These are phyloP conservation scores for Cryptosporidium ryanae DNA, from an alignment of 169 alveolate species.

Conservation along the genomic window DNA sequence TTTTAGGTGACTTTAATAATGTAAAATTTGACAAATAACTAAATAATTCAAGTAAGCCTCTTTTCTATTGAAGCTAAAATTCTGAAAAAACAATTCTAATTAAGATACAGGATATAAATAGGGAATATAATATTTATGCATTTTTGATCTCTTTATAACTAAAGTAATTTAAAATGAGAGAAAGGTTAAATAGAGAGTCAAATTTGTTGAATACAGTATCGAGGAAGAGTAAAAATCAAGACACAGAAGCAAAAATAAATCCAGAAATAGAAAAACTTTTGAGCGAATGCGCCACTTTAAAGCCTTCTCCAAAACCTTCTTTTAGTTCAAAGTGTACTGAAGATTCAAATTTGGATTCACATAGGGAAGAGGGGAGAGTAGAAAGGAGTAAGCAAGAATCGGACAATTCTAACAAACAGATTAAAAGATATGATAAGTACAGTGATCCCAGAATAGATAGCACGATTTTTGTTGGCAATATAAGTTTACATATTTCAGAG, in stretches of 20 bases:
- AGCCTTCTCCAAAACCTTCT: not conserved
- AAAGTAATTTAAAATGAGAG: too few species aligned
- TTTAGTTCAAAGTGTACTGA: not conserved
- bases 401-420: not conserved
- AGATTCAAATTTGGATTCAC: not conserved
- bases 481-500: constrained; percentile 39
- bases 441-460: constrained; percentile 62
- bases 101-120: too few species aligned
- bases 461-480: constrained; percentile 60
- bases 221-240: not conserved
- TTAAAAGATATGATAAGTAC: constrained; percentile 15
- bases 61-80: too few species aligned
- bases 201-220: constrained; percentile 2
- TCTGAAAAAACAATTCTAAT: too few species aligned
- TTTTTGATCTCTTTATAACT: too few species aligned
- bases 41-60: too few species aligned
- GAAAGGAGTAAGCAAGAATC: not conserved
- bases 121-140: too few species aligned
- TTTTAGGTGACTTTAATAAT: too few species aligned
- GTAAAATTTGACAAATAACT: too few species aligned
- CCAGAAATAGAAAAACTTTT: constrained; percentile 27
- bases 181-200: too few species aligned
- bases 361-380: not conserved
- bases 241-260: not conserved
- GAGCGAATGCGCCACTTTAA: constrained; percentile 12